Base-by-base conservation (phyloP, 257 asterid genomes). In the Misopates orontium region DNA sequence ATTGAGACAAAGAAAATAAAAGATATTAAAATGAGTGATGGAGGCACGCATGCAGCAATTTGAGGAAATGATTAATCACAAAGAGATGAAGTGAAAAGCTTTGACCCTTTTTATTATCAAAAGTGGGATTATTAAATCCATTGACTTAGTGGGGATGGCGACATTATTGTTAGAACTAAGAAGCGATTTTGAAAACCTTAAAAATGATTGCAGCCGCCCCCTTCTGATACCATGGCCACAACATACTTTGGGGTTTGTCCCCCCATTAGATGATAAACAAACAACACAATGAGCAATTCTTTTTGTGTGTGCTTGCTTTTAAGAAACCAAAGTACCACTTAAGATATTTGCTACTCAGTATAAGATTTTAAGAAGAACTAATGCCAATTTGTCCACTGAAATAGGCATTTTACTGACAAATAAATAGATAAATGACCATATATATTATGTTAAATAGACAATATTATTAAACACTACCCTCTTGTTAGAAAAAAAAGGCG, bases 151-250 rank as follows among this genome's bases (percentile, higher is more conserved):
- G 84, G 80, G 59, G 66, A 71, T 71, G 72, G 71, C 77, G 79
- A 68, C 78, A 69, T 72, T 23, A 9, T 36, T 36, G 52, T 2
- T 28, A 7, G n/a, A n/a, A n/a, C n/a, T 47, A 52, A 62, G 64
- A 64, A 57, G 51, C 64, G 65, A 69, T 74, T 68, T 60, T 54
- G 73, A 80, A 75, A 51, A 66, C 71, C 62, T 49, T 53, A 83
- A 81, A 73, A 85, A 80, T 77, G 88, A 88, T 73, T 74, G 79
- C 69, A 71, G 85, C 88, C 75, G 82, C 86, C 83, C 77, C 66
- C 36, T 6, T 28, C 6, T 28, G 18, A 48, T 22, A 32, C 64
- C 70, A 51, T 68, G 58, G 23, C 68, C 52, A 48, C 24, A 17
- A 50, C 22, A 50, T 14, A 10, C 2, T 13, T 71, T 54, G 79